Evolutionary conservation across 306 rosid genomes (phyloP), one percentile per base, ranked within the genome.

Genomic region (Dalbergia oliveri): DNA sequence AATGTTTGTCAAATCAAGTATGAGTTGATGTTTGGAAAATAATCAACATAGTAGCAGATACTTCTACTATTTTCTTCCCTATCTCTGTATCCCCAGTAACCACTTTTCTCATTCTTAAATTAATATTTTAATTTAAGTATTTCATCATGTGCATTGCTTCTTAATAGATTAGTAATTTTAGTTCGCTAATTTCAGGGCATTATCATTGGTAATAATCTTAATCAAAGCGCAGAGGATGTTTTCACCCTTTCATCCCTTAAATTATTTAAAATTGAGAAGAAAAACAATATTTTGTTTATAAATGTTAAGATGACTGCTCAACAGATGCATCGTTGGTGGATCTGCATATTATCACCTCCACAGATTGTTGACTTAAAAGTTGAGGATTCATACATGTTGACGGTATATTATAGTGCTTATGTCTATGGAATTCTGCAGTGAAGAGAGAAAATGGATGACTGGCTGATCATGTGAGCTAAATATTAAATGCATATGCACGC

Each of bases 391-490:
- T 54, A 18, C 9, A 53, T 16, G 60, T 9, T 12, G 53, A 47
- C 14, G 10, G 63, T 23, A 6, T 11, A 19, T 23, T 49, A 59
- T 33, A 31, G 69, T 11, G 34, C 63, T 58, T 73, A 34, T 64
- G 49, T 45, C 60, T 19, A 58, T 67, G 49, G 73, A 67, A 37
- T 74, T 73, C 35, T 37, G 47, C 23, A 7, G 44, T 33, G 71
- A 53, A 54, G 35, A 56, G 59, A 83, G 58, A 76, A 54, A 72
- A 39, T 33, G 74, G 53, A 54, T 54, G 53, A 58, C 35, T 83
- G 39, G 60, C 53, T 23, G 66, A 70, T 19, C 60, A 15, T 9
- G 53, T 51, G 16, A 4, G 35, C 23, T 65, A 45, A 37, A 18
- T 71, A 66, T 63, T 58, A 72, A 54, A 82, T 11, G 18, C 15